Evolutionary conservation across 352 stramenopile genomes (phyloP), one percentile per base, ranked within the genome.

Genomic region (Lagenidium giganteum): DNA sequence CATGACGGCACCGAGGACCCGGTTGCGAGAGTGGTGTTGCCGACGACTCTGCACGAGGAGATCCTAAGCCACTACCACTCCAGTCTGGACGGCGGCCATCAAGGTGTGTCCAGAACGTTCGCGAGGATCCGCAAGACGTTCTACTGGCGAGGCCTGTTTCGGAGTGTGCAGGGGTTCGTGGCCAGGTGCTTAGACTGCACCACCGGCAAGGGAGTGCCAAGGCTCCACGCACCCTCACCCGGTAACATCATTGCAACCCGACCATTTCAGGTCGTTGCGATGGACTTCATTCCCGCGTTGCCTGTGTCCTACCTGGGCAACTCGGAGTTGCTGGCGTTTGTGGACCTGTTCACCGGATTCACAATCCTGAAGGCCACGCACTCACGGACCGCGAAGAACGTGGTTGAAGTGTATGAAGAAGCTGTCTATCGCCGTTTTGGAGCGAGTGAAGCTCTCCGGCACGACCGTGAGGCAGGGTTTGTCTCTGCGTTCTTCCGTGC

Each of bases 41-140:
- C 44, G 0, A 50, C 36, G 4, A 60, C 51, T 5, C 30, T 60
- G n/a, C 9, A 31, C 12, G 5, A 24, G n/a, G 51, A 60, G 17
- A 17, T 60, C 3, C 31, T 60, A 1, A 37, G 49, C 13, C 47
- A 62, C 18, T 62, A 56, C n/a, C 53, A 62, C 18, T 8, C 14
- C 4, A 65, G 49, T 29, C 41, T 64, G 1, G 22, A 29, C 2
- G 49, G 56, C 8, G 56, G 45, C 4, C 49, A 65, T 20, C 56
- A 65, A 36, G 50, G 56, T 1, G 32, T 65, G 3, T 37, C 2
- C 8, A 16, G 45, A 0, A 56, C 44, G 13, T 60, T 54, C 26
- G 30, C 40, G 11, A n/a, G 24, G 20, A 25, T 57, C 6, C 41
- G 21, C 4, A 4, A 18, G 8, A 11, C 31, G 12, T 38, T 60